Evolutionary conservation across 1,284 basidiomycete genomes (phyloP), one percentile per base, ranked within the genome.

Genomic region (Cutaneotrichosporon sp.): DNA sequence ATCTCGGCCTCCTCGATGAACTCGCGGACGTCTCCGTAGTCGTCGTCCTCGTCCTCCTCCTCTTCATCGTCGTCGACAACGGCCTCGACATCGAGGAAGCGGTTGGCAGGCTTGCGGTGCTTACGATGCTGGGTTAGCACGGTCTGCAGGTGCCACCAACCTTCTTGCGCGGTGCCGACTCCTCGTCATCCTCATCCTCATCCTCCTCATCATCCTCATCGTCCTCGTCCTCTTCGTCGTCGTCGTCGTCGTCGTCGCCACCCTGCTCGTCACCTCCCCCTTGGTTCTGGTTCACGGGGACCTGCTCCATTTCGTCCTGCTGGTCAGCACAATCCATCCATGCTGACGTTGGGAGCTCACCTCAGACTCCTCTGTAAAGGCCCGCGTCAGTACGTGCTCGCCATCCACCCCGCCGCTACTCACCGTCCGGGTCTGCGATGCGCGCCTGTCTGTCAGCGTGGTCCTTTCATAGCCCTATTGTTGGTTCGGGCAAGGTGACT

Each of bases 21-120:
- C 54, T 87, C 89, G 67, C 70, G 72, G 42, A 75, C 74, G 68
- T 82, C 82, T 34, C 83, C 86, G 22, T 83, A 87, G 66, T 85
- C 87, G 64, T 92, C 92, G 36, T 90, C 91, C 24, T 95, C 93
- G 9, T 95, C 94, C 33, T 95, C 92, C 54, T 97, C 95, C 58
- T 97, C 95, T 27, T 95, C 93, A 58, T 97, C 95, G 55, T 92
- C 91, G 69, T 91, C 91, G 31, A 93, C 91, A 73, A 94, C 92
- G 64, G 93, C 95, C 81, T 97, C 92, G 64, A 95, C 86, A 87
- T 98, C 95, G 72, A 97, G 83, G 87, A 94, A 98, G 68, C 89
- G 88, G 75, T 87, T 91, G 34, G 87, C 81, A 64, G 82, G 72
- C 51, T 88, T 87, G 62, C 67, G 66, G 56, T 64, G 56, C 52